Percentiles rank a stretch among this genome's conserved stretches.
These are phyloP conservation scores for Pseudevernia furfuracea DNA, from an alignment of 495 filamentous ascomycete species.

Conservation along the genomic window DNA sequence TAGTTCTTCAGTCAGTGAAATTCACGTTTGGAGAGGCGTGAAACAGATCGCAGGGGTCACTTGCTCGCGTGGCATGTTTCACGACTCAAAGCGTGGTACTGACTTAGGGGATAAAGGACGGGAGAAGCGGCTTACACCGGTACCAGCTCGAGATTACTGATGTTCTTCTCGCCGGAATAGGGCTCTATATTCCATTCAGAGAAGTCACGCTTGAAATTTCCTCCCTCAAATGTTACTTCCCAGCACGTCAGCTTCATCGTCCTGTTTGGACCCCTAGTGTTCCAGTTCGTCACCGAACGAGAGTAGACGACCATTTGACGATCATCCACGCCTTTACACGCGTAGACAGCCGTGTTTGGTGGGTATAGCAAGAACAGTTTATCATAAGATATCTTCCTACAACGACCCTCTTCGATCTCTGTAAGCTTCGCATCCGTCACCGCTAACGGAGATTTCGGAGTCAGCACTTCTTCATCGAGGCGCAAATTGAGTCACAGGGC, in stretches of 20 bases:
- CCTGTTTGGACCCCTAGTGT: constrained; percentile 6
- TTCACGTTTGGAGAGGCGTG: background rate
- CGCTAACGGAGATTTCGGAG: background rate
- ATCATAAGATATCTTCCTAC: constrained; percentile 17
- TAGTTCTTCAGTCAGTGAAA: background rate
- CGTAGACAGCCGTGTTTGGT: constrained; percentile 18
- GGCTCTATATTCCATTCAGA: constrained; percentile 16
- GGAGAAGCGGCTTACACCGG: constrained; percentile 6
- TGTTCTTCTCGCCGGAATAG: constrained; percentile 19
- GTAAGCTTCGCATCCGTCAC: constrained; percentile 14
- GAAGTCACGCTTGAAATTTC: constrained; percentile 20
- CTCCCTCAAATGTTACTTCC: constrained; percentile 18
- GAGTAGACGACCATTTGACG: constrained; percentile 21
- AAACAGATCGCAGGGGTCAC: background rate
- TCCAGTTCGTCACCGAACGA: constrained; percentile 8
- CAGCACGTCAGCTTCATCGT: constrained; percentile 18
- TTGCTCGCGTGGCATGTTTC: background rate
- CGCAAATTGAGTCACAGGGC: background rate
- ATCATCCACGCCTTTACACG: constrained; percentile 15
- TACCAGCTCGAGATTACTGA: constrained; percentile 20
- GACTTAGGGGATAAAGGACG: background rate
- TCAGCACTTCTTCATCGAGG: background rate
- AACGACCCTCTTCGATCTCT: constrained; percentile 20
- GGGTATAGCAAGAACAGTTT: constrained; percentile 16
- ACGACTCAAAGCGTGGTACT: background rate